Base-by-base conservation (phyloP, 1,139 yeast genomes). In the Blastobotrys petasosporus region DNA sequence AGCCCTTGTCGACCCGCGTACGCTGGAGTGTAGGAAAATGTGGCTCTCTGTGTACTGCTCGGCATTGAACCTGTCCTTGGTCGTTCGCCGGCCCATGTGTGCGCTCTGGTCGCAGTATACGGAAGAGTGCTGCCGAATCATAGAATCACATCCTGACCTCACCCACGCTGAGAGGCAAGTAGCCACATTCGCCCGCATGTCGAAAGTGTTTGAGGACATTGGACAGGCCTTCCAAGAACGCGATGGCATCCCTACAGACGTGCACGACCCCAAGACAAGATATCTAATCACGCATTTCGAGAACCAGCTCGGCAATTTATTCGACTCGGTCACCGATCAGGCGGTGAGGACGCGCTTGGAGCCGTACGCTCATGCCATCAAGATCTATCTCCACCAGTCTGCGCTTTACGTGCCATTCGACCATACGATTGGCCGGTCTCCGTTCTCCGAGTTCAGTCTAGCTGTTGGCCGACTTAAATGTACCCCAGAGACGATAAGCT, bases 351-450 rank as follows among this genome's bases (percentile, higher is more conserved):
- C 47, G 6, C 41, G 49, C 13, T 39, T 45, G 12, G 49, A 52
- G 13, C 56, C 37, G 32, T 54, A 47, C 61, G 75, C 71, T 54
- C 76, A 76, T 54, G 76, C 92, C 0, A 80, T 84, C 11, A 86
- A 83, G 54, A 90, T 92, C 0, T 83, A 79, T 58, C 65, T 86
- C 15, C 84, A 83, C 61, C 94, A 82, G 59, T 79, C 79, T 3
- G 71, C 68, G 34, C 59, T 76, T 45, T 74, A 70, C 50, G 55
- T 57, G 25, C 53, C 54, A 3, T 59, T 52, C 29, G 46, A 54
- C 31, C 54, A 53, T 23, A 37, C 46, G 3, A 42, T 60, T 2
- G 68, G 70, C 10, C 53, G 70, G 15, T 58, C 70, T 12, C 68
- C 69, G 2, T 66, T 64, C 52, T 60, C 67, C 1, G 68, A 63